These are phyloP conservation scores for Clavispora fructus DNA, from an alignment of 805 yeast genomes.

Conservation along the genomic window DNA sequence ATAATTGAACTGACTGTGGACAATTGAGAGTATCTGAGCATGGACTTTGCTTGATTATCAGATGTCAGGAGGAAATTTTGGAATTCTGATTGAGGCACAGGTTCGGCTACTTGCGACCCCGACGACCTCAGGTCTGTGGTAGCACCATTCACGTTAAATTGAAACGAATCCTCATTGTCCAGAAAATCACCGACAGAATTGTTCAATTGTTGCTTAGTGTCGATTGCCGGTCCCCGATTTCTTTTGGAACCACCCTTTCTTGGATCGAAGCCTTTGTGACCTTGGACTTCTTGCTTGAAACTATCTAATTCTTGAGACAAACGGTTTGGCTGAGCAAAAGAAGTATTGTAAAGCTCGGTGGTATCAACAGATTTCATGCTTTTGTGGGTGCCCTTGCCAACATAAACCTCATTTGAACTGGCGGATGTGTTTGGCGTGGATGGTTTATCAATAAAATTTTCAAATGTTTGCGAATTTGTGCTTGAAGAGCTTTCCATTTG, in stretches of 20 bases:
- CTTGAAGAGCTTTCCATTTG: slow-evolving; percentile 1
- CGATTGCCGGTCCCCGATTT: not conserved
- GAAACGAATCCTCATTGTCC: not conserved
- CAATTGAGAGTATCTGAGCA: slow-evolving; percentile 26
- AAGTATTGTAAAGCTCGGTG: slow-evolving; percentile 4
- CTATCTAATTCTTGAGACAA: slow-evolving; percentile 24
- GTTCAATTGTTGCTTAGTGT: not conserved
- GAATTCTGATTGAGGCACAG: slow-evolving; percentile 14
- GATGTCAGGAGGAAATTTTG: slow-evolving; percentile 20
- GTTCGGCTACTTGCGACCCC: not conserved
- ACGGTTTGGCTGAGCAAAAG: not conserved
- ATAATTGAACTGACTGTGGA: slow-evolving; percentile 41
- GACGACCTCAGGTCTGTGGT: not conserved
- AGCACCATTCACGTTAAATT: not conserved
- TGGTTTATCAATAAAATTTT: not conserved
- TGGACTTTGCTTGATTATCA: slow-evolving; percentile 1
- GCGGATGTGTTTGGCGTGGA: slow-evolving; percentile 8
- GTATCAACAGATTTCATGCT: slow-evolving; percentile 11
- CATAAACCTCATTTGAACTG: slow-evolving; percentile 1
- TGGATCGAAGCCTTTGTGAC: slow-evolving; percentile 18
- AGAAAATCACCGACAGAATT: not conserved
- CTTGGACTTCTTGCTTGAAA: slow-evolving; percentile 23
- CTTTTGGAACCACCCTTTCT: slow-evolving; percentile 4
- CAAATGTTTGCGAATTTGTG: slow-evolving; percentile 2
- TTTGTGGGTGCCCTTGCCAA: not conserved